These are phyloP conservation scores for Ehretia macrophylla DNA, from an alignment of 257 asterid species.

Conservation along the genomic window DNA sequence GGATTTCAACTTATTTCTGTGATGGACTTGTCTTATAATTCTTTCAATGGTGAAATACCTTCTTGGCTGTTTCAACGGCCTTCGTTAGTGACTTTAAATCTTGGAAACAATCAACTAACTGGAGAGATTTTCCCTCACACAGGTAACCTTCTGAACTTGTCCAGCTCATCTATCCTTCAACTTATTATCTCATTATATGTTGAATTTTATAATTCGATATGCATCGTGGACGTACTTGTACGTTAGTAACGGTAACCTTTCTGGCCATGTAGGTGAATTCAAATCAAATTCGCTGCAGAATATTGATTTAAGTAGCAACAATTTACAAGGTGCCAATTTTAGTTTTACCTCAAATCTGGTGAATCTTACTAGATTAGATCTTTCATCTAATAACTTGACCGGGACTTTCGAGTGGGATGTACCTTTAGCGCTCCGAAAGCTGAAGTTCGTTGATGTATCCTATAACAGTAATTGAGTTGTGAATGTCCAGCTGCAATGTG, in stretches of 20 bases:
- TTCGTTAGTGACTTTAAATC: no score
- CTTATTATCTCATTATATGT: background rate
- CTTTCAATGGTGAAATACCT: no score
- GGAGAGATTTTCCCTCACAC: no score
- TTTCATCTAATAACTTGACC: background rate
- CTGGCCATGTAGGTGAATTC: background rate
- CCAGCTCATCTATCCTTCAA: no score
- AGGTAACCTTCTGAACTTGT: no score
- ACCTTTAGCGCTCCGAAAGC: background rate
- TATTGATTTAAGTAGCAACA: background rate
- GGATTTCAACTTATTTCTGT: no score
- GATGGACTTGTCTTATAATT: no score
- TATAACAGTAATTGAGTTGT: background rate
- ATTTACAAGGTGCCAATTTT: background rate
- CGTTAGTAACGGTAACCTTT: background rate
- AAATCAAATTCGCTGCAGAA: background rate
- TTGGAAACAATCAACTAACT: no score
- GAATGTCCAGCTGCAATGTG: background rate
- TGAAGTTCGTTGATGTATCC: background rate
- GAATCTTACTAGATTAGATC: background rate
- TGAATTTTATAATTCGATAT: background rate
- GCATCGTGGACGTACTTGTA: background rate
- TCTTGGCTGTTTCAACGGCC: no score
- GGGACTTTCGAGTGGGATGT: background rate
- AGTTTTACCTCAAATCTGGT: background rate